Evolutionary conservation across 176 grass and related monocot genomes (phyloP).

Genomic region (Ensete glaucum): DNA sequence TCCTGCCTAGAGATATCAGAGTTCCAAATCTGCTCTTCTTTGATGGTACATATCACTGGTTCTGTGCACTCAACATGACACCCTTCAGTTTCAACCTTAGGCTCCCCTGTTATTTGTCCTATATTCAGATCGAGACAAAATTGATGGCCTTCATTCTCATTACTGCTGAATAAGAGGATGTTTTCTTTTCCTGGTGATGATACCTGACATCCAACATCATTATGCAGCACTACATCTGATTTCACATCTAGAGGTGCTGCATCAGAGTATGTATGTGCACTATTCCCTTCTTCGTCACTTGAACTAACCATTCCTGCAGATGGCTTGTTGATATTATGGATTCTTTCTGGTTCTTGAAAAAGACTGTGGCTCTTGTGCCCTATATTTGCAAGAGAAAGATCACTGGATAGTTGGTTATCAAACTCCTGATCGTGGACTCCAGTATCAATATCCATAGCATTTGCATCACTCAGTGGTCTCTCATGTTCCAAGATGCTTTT

Average conservation of each 20-base stretch:
- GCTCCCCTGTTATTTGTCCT: constrained; percentile 14
- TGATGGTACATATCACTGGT: neutral
- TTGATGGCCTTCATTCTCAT: constrained; percentile 16
- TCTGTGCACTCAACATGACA: neutral
- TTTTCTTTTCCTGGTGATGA: constrained; percentile 1
- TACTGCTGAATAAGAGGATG: neutral
- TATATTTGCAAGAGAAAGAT: neutral
- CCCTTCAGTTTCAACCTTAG: constrained; percentile 17
- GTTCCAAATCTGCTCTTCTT: constrained; percentile 16
- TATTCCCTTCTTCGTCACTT: neutral
- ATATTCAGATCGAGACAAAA: constrained; percentile 31
- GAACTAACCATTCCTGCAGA: neutral
- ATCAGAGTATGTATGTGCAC: neutral
- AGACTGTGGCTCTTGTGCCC: neutral
- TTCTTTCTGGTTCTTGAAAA: neutral
- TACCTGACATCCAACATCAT: neutral
- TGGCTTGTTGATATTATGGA: neutral
- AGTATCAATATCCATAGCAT: neutral
- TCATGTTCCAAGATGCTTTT: neutral
- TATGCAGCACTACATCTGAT: neutral
- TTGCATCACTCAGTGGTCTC: constrained; percentile 3
- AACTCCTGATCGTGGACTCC: neutral
- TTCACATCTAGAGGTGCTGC: neutral
- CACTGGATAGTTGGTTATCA: neutral
- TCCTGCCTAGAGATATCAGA: constrained; percentile 12